Conservation (phyloP, 306 rosid genomes). For the Vigna mungo region DNA sequence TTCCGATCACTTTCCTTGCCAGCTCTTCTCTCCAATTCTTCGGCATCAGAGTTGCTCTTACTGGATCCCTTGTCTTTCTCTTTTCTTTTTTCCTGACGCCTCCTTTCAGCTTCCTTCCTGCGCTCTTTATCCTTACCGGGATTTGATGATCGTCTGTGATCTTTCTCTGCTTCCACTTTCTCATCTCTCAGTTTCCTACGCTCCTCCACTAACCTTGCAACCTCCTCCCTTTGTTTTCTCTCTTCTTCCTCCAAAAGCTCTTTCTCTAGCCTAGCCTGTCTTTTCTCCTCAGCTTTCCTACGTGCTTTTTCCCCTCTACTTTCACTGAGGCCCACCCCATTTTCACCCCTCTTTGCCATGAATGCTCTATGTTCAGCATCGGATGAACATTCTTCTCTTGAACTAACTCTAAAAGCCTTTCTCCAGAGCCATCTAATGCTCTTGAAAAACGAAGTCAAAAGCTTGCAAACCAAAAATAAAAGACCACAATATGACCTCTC, state of each 20-base stretch:
- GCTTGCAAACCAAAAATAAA: conserved; percentile 72
- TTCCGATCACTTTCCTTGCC: conserved; percentile 85
- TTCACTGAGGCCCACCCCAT: conserved; percentile 70
- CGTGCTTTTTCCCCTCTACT: conserved; percentile 97
- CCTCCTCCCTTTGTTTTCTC: conserved; percentile 98
- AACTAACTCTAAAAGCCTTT: conserved; percentile 82
- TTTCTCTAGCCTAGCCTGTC: conserved; percentile 94
- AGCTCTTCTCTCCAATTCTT: conserved; percentile 84
- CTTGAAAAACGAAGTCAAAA: conserved; percentile 80
- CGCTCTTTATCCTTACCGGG: conserved; percentile 62
- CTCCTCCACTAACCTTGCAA: conserved; percentile 95
- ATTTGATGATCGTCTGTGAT: conserved; percentile 60
- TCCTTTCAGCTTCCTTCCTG: conserved; percentile 87
- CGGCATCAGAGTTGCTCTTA: conserved; percentile 97
- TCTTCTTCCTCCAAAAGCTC: conserved; percentile 98
- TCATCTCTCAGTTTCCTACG: conserved; percentile 95
- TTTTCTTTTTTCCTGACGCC: conserved; percentile 83
- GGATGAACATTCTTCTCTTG: conserved; percentile 76
- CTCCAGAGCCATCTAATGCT: conserved; percentile 95
- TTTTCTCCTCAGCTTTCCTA: conserved; percentile 98
- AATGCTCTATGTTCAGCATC: conserved; percentile 79
- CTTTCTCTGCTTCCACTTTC: conserved; percentile 82
- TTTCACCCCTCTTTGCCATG: conserved; percentile 77
- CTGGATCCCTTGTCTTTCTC: conserved; percentile 92
- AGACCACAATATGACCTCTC: conserved; percentile 86